These are phyloP conservation scores for Rusavskia elegans DNA, from an alignment of 495 filamentous ascomycete species.

Conservation along the genomic window DNA sequence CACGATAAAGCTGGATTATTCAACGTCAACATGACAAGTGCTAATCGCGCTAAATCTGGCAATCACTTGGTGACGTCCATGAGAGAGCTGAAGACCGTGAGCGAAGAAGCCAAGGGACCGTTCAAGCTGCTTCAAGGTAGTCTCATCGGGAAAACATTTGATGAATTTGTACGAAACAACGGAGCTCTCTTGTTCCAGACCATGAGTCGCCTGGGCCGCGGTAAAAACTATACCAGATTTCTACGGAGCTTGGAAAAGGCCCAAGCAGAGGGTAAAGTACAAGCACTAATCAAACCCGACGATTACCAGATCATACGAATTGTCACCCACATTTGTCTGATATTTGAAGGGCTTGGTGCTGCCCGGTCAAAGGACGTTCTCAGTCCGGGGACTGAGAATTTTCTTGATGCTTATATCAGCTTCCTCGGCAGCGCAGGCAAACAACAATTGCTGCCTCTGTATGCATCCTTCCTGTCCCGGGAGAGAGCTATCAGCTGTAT, in stretches of 20 bases:
- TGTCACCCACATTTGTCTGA: conserved; percentile 41
- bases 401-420: conserved; percentile 62
- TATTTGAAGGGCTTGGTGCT: conserved; percentile 26
- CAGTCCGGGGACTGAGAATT: conserved; percentile 35
- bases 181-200: conserved; percentile 15
- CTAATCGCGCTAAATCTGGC: conserved; percentile 31
- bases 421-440: conserved; percentile 53
- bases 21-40: conserved; percentile 36
- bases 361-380: conserved; percentile 18
- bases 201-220: neutral
- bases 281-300: conserved; percentile 22
- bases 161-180: conserved; percentile 39
- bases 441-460: conserved; percentile 64
- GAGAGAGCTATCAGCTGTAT: conserved; percentile 27
- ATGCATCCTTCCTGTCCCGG: conserved; percentile 58
- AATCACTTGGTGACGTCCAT: conserved; percentile 33
- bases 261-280: neutral
- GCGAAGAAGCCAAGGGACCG: conserved; percentile 28
- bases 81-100: conserved; percentile 26
- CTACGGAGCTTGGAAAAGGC: conserved; percentile 14
- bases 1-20: conserved; percentile 32
- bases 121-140: conserved; percentile 51
- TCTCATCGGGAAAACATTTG: conserved; percentile 41
- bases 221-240: conserved; percentile 32
- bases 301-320: conserved; percentile 45